Base-by-base conservation (phyloP, 331 rosid genomes). In the Malus hybrid region DNA sequence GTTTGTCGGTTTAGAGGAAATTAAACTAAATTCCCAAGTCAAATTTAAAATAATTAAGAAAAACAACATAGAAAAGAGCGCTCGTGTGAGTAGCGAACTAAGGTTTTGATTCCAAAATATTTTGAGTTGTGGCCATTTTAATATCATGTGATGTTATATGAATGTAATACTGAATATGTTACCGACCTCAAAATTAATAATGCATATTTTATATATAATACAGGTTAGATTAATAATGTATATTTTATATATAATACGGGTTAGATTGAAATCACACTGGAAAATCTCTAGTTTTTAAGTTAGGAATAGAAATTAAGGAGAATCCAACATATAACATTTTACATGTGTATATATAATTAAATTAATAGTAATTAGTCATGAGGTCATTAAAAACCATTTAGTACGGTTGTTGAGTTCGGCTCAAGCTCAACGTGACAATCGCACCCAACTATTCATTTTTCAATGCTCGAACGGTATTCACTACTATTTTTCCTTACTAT, bases 331-430 rank as follows among this genome's bases (percentile, higher is more conserved):
- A 32, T 18, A 32, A 64, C 68, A 64, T 7, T 64, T 16, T 32
- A 16, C 46, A 32, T 30, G 68, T 9, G 42, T 20, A 30, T 19
- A 70, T 28, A 18, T 29, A 0, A 71, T 53, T 2, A 5, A 19
- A 52, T 29, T 12, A 16, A 29, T 7, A 30, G 7, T 11, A 20
- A 13, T 57, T 24, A 8, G 34, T 42, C 48, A 42, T 57, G 18
- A 55, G 58, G 20, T 57, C 24, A 72, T 52, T 56, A 1, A 33
- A 33, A 72, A 5, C 22, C 34, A 72, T 57, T 72, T 57, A 72
- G 56, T 58, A n/a, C 30, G 76, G 76, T 63, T 20, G 76, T 72
- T 72, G 32, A 36, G 67, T 52, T 29, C 11, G 63, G 67, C 55
- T 58, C n/a, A 44, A 44, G 32, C 14, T 60, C 44, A 72, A 57